Evolutionary conservation across 257 asterid genomes (phyloP).

Genomic region (Nyctanthes arbortristis): DNA sequence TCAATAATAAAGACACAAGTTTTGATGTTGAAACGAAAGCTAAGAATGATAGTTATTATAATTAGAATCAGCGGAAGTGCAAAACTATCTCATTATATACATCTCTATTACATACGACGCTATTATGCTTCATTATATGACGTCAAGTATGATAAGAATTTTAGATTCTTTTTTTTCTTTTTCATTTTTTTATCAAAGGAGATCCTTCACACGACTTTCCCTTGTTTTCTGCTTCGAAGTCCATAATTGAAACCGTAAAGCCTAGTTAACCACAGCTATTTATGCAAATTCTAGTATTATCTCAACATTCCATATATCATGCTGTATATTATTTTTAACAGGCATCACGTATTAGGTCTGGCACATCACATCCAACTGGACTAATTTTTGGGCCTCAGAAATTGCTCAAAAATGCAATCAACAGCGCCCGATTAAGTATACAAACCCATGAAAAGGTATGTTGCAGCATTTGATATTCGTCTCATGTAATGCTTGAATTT

Average conservation of each 20-base stretch:
- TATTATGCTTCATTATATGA: not conserved
- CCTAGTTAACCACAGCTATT: not conserved
- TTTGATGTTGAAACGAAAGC: not conserved
- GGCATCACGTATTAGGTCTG: constrained; percentile 33
- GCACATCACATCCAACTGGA: constrained; percentile 27
- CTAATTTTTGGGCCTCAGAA: constrained; percentile 26
- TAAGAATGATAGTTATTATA: not conserved
- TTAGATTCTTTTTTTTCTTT: not conserved
- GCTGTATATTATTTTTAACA: constrained; percentile 32
- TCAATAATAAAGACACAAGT: not conserved
- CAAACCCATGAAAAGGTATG: constrained; percentile 50
- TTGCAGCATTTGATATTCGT: constrained; percentile 13
- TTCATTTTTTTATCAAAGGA: not conserved
- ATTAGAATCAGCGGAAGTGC: not conserved
- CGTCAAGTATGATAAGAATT: not conserved
- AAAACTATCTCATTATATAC: not conserved
- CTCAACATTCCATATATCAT: constrained; percentile 7
- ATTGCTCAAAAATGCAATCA: constrained; percentile 13
- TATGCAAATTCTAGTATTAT: not conserved
- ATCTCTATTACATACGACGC: not conserved
- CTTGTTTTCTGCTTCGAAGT: not conserved
- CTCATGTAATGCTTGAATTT: not conserved
- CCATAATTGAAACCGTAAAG: not conserved
- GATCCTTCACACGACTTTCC: not conserved
- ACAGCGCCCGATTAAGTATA: constrained; percentile 21